These are phyloP conservation scores for Aspergillus nanangensis DNA, from an alignment of 495 filamentous ascomycete genomes.

Conservation along the genomic window DNA sequence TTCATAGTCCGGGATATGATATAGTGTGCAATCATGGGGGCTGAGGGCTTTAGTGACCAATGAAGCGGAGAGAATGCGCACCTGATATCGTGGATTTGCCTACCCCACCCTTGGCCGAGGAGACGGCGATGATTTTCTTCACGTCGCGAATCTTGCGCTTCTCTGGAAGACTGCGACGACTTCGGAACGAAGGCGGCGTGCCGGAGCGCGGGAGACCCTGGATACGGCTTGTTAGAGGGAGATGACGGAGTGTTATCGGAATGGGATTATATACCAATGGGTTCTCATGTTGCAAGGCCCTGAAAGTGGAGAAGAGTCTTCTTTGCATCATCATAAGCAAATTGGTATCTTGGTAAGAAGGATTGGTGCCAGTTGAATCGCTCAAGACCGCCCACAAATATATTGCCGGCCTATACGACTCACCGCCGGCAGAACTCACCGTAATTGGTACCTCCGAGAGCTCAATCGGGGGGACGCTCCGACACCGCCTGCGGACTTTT, in stretches of 20 bases:
- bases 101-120: constrained; percentile 94
- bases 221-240: neutral
- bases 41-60: neutral
- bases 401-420: constrained; percentile 23
- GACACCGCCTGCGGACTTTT: constrained; percentile 22
- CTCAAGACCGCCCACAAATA: too few species aligned
- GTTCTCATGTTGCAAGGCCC: constrained; percentile 78
- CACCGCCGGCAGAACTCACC: constrained; percentile 19
- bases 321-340: constrained; percentile 9
- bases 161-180: constrained; percentile 78
- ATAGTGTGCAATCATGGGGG: too few species aligned
- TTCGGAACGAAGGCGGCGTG: constrained; percentile 64
- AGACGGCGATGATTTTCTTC: constrained; percentile 83
- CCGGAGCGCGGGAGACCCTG: constrained; percentile 81
- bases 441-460: constrained; percentile 1
- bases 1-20: too few species aligned
- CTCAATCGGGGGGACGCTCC: constrained; percentile 13
- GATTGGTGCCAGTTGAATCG: too few species aligned
- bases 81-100: constrained; percentile 93
- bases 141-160: constrained; percentile 77
- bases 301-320: constrained; percentile 58
- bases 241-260: neutral
- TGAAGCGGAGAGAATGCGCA: constrained; percentile 19
- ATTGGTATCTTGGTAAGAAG: neutral
- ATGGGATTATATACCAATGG: constrained; percentile 58